Evolutionary conservation across 306 rosid species (phyloP).

Genomic region (Sphenostylis stenocarpa): DNA sequence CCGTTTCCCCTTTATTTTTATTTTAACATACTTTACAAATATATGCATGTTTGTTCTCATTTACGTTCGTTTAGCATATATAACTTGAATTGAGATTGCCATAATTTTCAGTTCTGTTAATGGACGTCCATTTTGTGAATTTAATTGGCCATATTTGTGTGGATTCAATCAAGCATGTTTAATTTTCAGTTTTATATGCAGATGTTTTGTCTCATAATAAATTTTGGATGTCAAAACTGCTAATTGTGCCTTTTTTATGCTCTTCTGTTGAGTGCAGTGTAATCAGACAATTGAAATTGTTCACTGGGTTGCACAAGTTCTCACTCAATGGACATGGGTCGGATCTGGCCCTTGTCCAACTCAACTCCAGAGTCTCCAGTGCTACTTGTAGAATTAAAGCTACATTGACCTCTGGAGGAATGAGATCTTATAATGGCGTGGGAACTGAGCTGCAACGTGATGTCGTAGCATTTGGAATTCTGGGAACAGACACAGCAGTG

Average conservation of each 20-base stretch:
- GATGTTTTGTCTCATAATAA: neutral
- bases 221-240: neutral
- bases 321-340: neutral
- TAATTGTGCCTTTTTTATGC: neutral
- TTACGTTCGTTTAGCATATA: neutral
- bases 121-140: neutral
- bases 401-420: conserved; percentile 55
- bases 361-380: conserved; percentile 35
- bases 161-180: neutral
- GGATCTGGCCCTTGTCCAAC: conserved; percentile 18
- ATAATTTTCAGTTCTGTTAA: neutral
- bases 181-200: neutral
- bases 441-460: conserved; percentile 44
- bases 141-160: neutral
- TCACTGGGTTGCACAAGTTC: conserved; percentile 26
- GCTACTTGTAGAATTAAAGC: conserved; percentile 51
- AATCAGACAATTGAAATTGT: conserved; percentile 28
- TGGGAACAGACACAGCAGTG: conserved; percentile 41
- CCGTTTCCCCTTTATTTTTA: neutral
- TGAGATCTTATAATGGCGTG: conserved; percentile 41
- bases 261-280: conserved; percentile 20
- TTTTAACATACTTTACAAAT: neutral
- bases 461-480: conserved; percentile 44
- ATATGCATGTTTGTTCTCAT: neutral
- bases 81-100: neutral